Evolutionary conservation across 805 yeast species (phyloP), one percentile per base, ranked within the genome.

Genomic region (Yamadazyma philogaea): DNA sequence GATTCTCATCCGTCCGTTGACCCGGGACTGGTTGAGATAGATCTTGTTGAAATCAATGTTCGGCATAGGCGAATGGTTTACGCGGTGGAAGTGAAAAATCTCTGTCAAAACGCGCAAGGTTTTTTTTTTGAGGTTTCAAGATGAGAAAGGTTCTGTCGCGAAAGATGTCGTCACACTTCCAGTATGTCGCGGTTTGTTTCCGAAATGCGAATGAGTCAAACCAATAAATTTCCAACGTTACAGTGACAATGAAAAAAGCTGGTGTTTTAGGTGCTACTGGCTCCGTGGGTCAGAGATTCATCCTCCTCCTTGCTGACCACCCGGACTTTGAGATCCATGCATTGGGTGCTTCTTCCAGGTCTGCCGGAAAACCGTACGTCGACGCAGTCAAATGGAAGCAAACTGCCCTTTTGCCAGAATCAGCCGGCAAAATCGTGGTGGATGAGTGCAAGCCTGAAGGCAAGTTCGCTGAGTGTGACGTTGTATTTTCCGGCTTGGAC

Each of bases 231-330:
- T 24, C 28, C 10, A 24, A 11, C 10, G 12, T 24, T 24, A 24
- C 12, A 24, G 12, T n/a, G 10, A 11, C 28, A 24, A 34, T 42
- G 34, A 42, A 42, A 21, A 77, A 76, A 63, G 83, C 81, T 17
- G 99, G 99, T 72, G 97, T 93, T 54, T 74, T 91, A 48, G 99
- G 99, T 39, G 98, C 98, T 52, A 91, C 99, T 10, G 99, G 99
- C 40, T 82, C 95, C 33, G 99, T 93, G 30, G 99, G 99, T 44
- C 99, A 93, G 67, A 78, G 98, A 54, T 93, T 93, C 62, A 90
- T 93, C 47, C 72, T 91, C 37, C 72, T 93, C 37, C 73, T 93
- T 49, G 77, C 89, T 2, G 70, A 85, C 48, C 97, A 93, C 61
- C 98, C 98, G 19, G 87, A 87, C 47, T 89, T 93, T 56, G 88